These are phyloP conservation scores for Withania somnifera DNA, from an alignment of 305 asterid genomes.

Conservation along the genomic window DNA sequence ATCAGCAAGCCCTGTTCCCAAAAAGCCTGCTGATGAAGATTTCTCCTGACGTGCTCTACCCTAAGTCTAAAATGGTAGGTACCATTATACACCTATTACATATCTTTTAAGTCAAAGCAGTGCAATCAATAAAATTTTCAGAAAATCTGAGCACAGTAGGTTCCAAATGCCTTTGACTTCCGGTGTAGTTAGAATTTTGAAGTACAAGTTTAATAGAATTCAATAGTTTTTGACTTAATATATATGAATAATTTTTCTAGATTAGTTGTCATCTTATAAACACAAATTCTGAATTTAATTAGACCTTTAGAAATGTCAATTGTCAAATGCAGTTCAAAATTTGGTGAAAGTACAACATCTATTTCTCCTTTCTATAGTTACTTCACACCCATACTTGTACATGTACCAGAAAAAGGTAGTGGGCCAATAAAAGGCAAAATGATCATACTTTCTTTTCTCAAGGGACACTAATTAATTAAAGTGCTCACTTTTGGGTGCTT, in stretches of 20 bases:
- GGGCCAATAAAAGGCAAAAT: neutral
- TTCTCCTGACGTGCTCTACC: conserved; percentile 5
- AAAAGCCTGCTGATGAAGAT: conserved; percentile 14
- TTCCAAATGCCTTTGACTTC: no score
- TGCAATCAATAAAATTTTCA: no score
- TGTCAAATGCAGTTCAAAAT: neutral
- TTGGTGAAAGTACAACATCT: neutral
- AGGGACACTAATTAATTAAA: neutral
- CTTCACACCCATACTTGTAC: neutral
- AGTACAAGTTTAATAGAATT: no score
- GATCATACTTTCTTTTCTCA: neutral
- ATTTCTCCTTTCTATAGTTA: neutral
- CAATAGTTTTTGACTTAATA: neutral
- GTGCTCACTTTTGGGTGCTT: neutral
- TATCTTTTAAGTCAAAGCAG: no score
- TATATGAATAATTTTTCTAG: no score
- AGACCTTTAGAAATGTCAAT: neutral
- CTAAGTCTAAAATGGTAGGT: conserved; percentile 1
- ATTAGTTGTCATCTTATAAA: neutral
- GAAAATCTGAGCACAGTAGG: no score
- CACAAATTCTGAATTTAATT: neutral
- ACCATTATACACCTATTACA: no score
- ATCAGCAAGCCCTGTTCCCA: neutral
- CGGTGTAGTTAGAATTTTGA: no score
- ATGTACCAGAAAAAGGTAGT: neutral